phyloP scores from a whole-genome alignment of 163 green algal genomes.

The Picocystis sp. region DNA sequence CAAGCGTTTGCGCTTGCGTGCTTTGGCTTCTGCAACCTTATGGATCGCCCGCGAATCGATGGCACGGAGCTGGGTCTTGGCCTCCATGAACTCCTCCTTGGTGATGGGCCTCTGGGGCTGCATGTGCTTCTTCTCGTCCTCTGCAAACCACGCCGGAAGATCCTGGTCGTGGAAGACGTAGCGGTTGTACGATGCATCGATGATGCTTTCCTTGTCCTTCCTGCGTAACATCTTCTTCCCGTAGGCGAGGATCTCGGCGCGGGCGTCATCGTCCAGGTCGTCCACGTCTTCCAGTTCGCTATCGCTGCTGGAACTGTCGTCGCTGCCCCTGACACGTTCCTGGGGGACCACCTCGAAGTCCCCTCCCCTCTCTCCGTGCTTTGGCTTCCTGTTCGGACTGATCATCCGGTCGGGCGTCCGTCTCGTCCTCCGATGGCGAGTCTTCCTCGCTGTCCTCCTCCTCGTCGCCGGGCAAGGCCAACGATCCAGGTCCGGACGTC shows the following conservation, averaged over 20 bases:
- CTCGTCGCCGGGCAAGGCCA: not conserved
- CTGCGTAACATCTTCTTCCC: conserved; percentile 65
- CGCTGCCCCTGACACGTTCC: not conserved
- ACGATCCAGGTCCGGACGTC: conserved; percentile 1
- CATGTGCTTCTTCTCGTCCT: conserved; percentile 63
- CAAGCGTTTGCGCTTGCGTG: conserved; percentile 61
- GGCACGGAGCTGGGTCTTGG: conserved; percentile 49
- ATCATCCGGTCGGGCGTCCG: too few species aligned
- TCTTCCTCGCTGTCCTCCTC: conserved; percentile 26
- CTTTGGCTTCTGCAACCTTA: conserved; percentile 89
- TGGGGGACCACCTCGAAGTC: too few species aligned
- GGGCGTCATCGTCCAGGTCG: not conserved
- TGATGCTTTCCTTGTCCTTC: conserved; percentile 68
- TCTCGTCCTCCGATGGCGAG: conserved; percentile 21
- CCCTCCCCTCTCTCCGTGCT: too few species aligned
- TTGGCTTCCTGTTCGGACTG: too few species aligned
- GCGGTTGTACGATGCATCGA: conserved; percentile 88
- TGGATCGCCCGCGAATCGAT: conserved; percentile 85
- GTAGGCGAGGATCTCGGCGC: conserved; percentile 22
- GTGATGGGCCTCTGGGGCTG: conserved; percentile 45
- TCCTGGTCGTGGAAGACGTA: conserved; percentile 70
- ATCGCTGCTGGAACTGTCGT: conserved; percentile 13
- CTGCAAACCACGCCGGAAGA: conserved; percentile 79
- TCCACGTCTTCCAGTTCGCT: conserved; percentile 5
- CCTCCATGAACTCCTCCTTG: conserved; percentile 61